These are phyloP conservation scores for Hypoxylon fragiforme DNA, from an alignment of 495 filamentous ascomycete species.

Conservation along the genomic window DNA sequence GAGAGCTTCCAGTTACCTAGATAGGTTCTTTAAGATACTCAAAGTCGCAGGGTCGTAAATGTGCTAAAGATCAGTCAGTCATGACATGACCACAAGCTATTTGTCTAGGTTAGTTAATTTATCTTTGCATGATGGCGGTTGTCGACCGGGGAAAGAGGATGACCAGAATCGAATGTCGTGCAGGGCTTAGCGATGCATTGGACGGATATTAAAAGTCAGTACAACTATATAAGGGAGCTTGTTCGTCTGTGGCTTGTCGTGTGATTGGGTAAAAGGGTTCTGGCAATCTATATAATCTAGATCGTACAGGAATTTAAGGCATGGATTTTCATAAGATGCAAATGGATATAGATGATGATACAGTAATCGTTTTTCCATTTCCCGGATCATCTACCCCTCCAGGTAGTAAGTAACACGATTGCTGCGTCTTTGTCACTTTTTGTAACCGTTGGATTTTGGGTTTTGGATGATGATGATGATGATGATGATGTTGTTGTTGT, in stretches of 20 bases:
- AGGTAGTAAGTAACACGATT: constrained; percentile 3
- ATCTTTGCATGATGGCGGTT: constrained; percentile 22
- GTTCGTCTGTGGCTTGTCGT: constrained; percentile 1
- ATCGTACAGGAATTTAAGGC: constrained; percentile 24
- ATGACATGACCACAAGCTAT: constrained; percentile 17
- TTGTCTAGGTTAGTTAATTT: constrained; percentile 26
- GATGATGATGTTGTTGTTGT: background rate
- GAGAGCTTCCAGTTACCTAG: background rate
- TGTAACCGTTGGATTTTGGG: background rate
- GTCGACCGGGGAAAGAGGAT: constrained; percentile 15
- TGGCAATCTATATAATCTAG: constrained; percentile 23
- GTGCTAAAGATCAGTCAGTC: background rate
- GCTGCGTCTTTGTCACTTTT: constrained; percentile 17
- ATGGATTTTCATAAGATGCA: constrained; percentile 21
- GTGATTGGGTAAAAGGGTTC: constrained; percentile 21
- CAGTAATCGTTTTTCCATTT: constrained; percentile 19
- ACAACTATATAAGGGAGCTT: constrained; percentile 5
- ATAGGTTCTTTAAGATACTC: no score
- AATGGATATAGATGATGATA: constrained; percentile 21
- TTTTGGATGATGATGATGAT: background rate
- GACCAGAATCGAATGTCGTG: constrained; percentile 24
- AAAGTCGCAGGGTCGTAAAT: no score
- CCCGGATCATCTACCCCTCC: background rate
- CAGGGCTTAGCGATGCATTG: constrained; percentile 32
- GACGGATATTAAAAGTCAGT: constrained; percentile 18